phyloP scores from a whole-genome alignment of 2,329 filamentous ascomycete species.

The Fusarium nematophilum region DNA sequence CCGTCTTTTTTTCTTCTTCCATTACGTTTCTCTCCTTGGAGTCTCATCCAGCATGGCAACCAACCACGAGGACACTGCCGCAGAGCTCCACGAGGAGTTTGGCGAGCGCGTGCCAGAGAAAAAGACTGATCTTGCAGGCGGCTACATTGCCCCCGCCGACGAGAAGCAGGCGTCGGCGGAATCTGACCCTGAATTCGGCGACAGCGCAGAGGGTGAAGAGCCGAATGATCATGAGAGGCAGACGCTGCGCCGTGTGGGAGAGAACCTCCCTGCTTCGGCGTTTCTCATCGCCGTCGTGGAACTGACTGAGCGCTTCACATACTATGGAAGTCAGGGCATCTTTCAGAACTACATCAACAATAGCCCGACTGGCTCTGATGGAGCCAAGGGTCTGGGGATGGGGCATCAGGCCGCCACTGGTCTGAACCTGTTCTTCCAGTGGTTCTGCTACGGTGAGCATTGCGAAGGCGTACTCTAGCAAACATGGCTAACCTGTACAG shows the following conservation, averaged over 20 bases:
- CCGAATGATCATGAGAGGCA: slow-evolving; percentile 63
- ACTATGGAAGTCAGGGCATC: slow-evolving; percentile 64
- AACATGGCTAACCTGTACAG: slow-evolving; percentile 20
- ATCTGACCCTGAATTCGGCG: slow-evolving; percentile 43
- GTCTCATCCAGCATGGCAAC: slow-evolving; percentile 44
- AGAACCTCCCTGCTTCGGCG: slow-evolving; percentile 65
- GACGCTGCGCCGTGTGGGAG: slow-evolving; percentile 63
- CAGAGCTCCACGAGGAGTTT: slow-evolving; percentile 47
- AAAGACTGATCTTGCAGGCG: slow-evolving; percentile 41
- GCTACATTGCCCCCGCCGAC: slow-evolving; percentile 38
- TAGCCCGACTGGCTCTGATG: slow-evolving; percentile 47
- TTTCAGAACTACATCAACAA: slow-evolving; percentile 67
- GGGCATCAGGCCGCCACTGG: slow-evolving; percentile 66
- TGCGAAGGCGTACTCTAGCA: not conserved
- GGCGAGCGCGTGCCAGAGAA: slow-evolving; percentile 39
- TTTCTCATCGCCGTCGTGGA: slow-evolving; percentile 69
- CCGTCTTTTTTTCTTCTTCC: not conserved
- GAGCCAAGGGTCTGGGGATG: slow-evolving; percentile 64
- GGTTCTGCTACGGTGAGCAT: slow-evolving; percentile 56
- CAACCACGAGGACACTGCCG: slow-evolving; percentile 49
- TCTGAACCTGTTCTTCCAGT: slow-evolving; percentile 67
- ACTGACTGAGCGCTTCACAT: slow-evolving; percentile 68
- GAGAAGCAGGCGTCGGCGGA: slow-evolving; percentile 30
- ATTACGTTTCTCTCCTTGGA: not conserved
- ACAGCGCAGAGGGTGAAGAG: slow-evolving; percentile 60